Conservation (phyloP, 169 alveolate genomes). For the Plasmodium relictum region DNA sequence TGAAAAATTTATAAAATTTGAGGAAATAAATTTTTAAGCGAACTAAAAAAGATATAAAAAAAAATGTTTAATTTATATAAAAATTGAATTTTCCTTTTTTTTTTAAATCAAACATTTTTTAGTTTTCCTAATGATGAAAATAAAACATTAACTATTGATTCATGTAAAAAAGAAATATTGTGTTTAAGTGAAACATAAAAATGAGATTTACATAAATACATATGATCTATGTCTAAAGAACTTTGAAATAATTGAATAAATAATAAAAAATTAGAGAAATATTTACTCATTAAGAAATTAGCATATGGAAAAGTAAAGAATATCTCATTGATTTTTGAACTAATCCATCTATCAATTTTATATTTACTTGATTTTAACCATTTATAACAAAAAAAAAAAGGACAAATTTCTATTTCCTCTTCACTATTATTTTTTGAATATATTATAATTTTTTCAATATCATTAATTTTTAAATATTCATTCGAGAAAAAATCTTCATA, state of each 20-base stretch:
- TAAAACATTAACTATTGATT: slow-evolving; percentile 50
- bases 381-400: slow-evolving; percentile 46
- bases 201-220: slow-evolving; percentile 69
- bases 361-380: slow-evolving; percentile 58
- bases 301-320: slow-evolving; percentile 69
- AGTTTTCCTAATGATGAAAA: slow-evolving; percentile 22
- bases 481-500: slow-evolving; percentile 76
- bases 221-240: slow-evolving; percentile 64
- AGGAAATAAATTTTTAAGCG: no score
- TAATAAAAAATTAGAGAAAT: slow-evolving; percentile 46
- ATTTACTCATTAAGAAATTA: slow-evolving; percentile 67
- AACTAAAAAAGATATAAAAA: no score
- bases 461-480: slow-evolving; percentile 71
- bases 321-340: slow-evolving; percentile 69
- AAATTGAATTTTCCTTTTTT: not conserved
- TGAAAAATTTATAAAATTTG: no score
- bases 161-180: slow-evolving; percentile 54
- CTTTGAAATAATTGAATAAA: slow-evolving; percentile 58
- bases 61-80: no score
- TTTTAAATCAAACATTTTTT: not conserved
- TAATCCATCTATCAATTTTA: slow-evolving; percentile 63
- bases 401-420: slow-evolving; percentile 47
- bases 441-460: slow-evolving; percentile 63
- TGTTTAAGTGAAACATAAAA: slow-evolving; percentile 71
- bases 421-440: slow-evolving; percentile 63